Percentiles rank a stretch among this genome's conserved stretches.
phyloP scores from a whole-genome alignment of 345 rosid species.

The rapeseed (Brassica napus) region DNA sequence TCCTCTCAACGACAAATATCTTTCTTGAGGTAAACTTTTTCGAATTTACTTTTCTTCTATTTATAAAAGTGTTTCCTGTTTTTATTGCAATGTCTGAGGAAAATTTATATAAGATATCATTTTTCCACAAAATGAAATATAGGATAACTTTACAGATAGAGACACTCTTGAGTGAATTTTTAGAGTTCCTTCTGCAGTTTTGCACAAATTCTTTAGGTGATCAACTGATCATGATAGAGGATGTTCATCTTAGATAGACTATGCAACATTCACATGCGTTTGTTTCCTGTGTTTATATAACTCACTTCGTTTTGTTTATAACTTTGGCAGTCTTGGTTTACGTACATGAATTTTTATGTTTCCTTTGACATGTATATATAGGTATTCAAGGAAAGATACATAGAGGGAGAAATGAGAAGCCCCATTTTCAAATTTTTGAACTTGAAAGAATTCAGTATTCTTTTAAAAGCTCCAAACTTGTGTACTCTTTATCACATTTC shows the following conservation, averaged over 20 bases:
- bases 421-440: neutral
- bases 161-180: neutral
- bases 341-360: neutral
- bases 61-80: neutral
- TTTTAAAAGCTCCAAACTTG: slow-evolving; percentile 7
- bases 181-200: neutral
- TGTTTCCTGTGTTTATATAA: neutral
- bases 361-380: neutral
- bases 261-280: neutral
- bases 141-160: neutral
- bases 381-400: neutral
- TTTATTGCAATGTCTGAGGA: neutral
- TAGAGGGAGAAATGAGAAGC: neutral
- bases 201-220: neutral
- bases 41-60: neutral
- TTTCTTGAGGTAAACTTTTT: slow-evolving; percentile 31
- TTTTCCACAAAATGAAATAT: neutral
- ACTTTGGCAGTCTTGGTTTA: neutral
- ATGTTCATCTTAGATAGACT: neutral
- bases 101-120: neutral
- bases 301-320: neutral
- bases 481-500: slow-evolving; percentile 16
- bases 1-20: slow-evolving; percentile 11
- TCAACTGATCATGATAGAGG: neutral
- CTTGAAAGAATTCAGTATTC: neutral